A percentile compares a stretch with the other conserved stretches of the same genome.
phyloP scores from a whole-genome alignment of 2,329 filamentous ascomycete species.

The Drechslerella dactyloides region DNA sequence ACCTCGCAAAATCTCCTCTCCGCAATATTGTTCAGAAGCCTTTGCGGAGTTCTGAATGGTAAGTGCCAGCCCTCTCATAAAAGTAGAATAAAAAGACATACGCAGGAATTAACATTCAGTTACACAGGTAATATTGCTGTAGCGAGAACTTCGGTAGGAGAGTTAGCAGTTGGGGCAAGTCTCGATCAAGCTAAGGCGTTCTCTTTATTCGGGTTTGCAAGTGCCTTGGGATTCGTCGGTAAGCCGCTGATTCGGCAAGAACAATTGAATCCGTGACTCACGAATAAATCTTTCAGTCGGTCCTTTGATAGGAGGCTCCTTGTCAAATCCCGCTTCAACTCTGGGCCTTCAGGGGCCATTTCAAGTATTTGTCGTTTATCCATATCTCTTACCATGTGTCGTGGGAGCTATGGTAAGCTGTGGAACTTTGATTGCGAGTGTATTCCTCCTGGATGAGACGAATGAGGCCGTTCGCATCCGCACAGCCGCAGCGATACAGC shows the following conservation, averaged over 20 bases:
- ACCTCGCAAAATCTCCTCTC: constrained; percentile 20
- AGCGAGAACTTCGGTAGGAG: constrained; percentile 27
- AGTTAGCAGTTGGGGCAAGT: constrained; percentile 6
- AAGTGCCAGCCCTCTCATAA: neutral
- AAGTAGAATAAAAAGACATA: neutral
- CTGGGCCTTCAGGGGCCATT: constrained; percentile 18
- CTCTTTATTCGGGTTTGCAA: constrained; percentile 21
- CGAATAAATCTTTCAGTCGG: constrained; percentile 13
- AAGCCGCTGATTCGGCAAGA: neutral
- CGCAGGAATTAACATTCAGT: neutral
- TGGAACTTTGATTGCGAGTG: constrained; percentile 15
- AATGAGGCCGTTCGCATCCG: constrained; percentile 17
- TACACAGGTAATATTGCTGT: constrained; percentile 26
- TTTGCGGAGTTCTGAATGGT: constrained; percentile 27
- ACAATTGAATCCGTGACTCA: neutral
- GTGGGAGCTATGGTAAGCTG: constrained; percentile 15
- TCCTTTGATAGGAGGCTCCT: constrained; percentile 27
- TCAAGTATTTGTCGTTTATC: constrained; percentile 15
- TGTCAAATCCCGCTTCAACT: constrained; percentile 12
- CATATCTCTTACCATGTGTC: constrained; percentile 21
- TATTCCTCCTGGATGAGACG: constrained; percentile 28
- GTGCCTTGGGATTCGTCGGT: constrained; percentile 30
- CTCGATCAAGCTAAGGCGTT: constrained; percentile 26
- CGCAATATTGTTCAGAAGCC: constrained; percentile 19
- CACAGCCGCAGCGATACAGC: neutral